phyloP scores from a whole-genome alignment of 352 stramenopile genomes.

The Albugo laibachii region DNA sequence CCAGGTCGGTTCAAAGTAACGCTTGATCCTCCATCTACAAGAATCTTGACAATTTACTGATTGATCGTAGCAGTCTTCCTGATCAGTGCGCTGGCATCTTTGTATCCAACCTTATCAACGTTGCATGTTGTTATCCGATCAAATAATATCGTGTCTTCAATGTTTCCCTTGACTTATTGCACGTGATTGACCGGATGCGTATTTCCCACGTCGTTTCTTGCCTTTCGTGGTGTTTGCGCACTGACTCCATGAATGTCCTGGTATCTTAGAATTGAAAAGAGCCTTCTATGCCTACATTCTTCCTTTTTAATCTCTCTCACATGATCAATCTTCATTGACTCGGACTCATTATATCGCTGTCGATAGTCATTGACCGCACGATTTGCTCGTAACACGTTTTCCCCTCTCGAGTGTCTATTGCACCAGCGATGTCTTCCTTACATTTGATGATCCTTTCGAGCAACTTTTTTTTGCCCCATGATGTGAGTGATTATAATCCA shows the following conservation, averaged over 20 bases:
- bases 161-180: background rate
- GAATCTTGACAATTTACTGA: background rate
- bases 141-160: background rate
- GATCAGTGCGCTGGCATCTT: conserved; percentile 1
- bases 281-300: background rate
- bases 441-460: background rate
- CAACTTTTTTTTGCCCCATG: background rate
- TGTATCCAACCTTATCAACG: too few relatives aligned
- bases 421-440: background rate
- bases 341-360: background rate
- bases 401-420: background rate
- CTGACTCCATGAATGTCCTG: background rate
- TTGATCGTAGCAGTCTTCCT: conserved; percentile 1
- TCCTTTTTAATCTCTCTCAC: background rate
- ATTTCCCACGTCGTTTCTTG: background rate
- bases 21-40: conserved; percentile 5
- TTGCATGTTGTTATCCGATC: background rate
- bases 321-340: background rate
- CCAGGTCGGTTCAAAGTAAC: conserved; percentile 5
- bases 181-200: background rate
- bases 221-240: background rate
- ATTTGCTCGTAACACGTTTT: too few relatives aligned
- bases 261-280: background rate
- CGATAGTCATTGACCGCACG: background rate
- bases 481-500: conserved; percentile 5